These are phyloP conservation scores for Carex pumila DNA, from an alignment of 176 grass and related monocot species.

Conservation along the genomic window DNA sequence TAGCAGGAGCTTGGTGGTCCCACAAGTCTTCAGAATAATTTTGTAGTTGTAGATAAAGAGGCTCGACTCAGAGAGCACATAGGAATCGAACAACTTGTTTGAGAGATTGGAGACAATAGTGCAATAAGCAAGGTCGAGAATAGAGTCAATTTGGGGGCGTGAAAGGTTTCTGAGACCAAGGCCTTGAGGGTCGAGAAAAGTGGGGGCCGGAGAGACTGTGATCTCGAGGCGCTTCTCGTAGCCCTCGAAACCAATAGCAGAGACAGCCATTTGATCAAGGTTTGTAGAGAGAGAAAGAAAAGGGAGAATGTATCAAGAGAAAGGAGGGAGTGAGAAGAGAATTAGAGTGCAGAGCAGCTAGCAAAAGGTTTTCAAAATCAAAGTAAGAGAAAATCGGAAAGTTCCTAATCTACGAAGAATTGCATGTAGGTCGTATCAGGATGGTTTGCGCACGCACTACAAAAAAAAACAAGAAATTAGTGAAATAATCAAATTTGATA, in stretches of 20 bases:
- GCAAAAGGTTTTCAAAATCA: conserved; percentile 35
- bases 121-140: conserved; percentile 71
- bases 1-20: conserved; percentile 71
- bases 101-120: conserved; percentile 81
- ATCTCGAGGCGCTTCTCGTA: conserved; percentile 92
- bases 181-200: conserved; percentile 60
- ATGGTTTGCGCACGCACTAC: conserved; percentile 84
- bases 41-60: conserved; percentile 77
- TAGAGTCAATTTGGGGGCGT: conserved; percentile 55
- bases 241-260: conserved; percentile 89
- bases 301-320: conserved; percentile 3
- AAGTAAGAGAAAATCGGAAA: conserved; percentile 20
- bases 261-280: conserved; percentile 41
- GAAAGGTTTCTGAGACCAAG: conserved; percentile 52
- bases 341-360: conserved; percentile 53
- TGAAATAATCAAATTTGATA: conserved; percentile 11
- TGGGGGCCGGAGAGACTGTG: conserved; percentile 56
- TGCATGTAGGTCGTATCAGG: conserved; percentile 65
- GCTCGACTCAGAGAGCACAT: conserved; percentile 85
- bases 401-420: conserved; percentile 45
- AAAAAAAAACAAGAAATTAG: conserved; percentile 19
- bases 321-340: neutral
- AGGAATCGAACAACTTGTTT: conserved; percentile 69
- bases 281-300: conserved; percentile 18
- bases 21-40: conserved; percentile 87